Base-by-base conservation (phyloP, 768 basidiomycete genomes). In the Amanita molliuscula region DNA sequence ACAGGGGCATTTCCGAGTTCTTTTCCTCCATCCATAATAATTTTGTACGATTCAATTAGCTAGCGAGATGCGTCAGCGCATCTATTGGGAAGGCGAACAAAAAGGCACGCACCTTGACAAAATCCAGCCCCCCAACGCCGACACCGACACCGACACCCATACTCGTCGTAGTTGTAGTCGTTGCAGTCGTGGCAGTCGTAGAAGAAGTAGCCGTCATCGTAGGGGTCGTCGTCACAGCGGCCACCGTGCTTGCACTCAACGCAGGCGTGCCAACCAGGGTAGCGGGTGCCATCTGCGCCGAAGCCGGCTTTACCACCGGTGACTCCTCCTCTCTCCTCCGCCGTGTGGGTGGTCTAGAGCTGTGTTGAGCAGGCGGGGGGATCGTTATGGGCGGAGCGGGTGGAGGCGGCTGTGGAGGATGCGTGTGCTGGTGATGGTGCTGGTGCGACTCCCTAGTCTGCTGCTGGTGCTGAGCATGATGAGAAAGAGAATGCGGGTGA, bases 1-100 rank as follows among this genome's bases (percentile, higher is more conserved):
- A 9, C 50, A 48, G 26, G 5, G 3, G 37, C 28, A n/a, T 41
- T 48, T 26, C 38, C 38, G 16, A 62, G 35, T 15, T 49, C 44
- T 37, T 61, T 58, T 11, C 55, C 56, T 23, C 55, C 59, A 34
- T 66, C 66, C 2, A 69, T 57, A 51, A 71, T 63, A 50, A 53
- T 53, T 55, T 51, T 48, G 53, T 53, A 54, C 8, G 51, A 54
- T 50, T 58, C 61, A 57, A 61, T 51, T 51, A 61, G 59, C 55
- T 58, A 41, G 29, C 33, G 23, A 44, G 42, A 47, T 44, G 44
- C 44, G 53, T 43, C 35, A 45, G 44, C 48, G 48, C 40, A 37
- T 40, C 36, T 43, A 42, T 44, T 38, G 6, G 42, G 28, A 35
- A 51, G 33, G 20, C 29, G 23, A 45, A 50, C 20, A 11, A 50